Percentiles rank a stretch among this genome's conserved stretches.
phyloP scores from a whole-genome alignment of 768 basidiomycete species.

The Cantharellus anzutake region DNA sequence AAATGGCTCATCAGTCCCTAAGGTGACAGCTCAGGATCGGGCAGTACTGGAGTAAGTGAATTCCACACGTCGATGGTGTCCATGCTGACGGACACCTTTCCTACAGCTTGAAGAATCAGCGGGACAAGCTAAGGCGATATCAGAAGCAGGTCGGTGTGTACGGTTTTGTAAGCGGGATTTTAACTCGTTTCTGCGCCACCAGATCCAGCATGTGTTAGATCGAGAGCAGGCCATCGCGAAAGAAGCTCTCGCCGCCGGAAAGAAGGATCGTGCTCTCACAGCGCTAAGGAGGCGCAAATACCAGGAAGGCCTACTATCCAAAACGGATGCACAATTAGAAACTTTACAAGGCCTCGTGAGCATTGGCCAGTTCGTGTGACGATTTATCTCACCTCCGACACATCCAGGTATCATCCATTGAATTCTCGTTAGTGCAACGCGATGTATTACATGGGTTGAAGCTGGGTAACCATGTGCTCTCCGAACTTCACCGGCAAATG shows the following conservation, averaged over 20 bases:
- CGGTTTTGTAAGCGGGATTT: no score
- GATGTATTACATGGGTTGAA: conserved; percentile 83
- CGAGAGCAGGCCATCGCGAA: conserved; percentile 82
- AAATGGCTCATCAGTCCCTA: conserved; percentile 28
- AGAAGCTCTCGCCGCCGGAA: conserved; percentile 55
- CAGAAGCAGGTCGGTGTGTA: conserved; percentile 58
- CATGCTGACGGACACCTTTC: conserved; percentile 5
- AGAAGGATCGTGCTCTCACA: conserved; percentile 73
- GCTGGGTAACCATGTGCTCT: conserved; percentile 85
- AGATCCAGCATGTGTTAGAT: conserved; percentile 78
- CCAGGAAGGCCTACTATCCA: conserved; percentile 68
- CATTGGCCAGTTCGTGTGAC: conserved; percentile 3
- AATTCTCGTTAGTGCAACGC: conserved; percentile 86
- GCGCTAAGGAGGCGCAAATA: conserved; percentile 86
- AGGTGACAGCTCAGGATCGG: conserved; percentile 82
- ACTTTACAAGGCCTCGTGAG: conserved; percentile 74
- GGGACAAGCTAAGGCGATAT: conserved; percentile 90
- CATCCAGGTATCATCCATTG: conserved; percentile 77
- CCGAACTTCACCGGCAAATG: conserved; percentile 88
- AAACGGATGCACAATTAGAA: conserved; percentile 82
- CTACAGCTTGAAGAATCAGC: conserved; percentile 77
- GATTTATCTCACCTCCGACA: background rate
- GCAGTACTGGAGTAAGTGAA: conserved; percentile 72
- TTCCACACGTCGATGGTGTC: background rate
- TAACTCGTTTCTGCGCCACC: background rate